phyloP scores from a whole-genome alignment of 768 basidiomycete genomes.

The Podaxis rugospora region DNA sequence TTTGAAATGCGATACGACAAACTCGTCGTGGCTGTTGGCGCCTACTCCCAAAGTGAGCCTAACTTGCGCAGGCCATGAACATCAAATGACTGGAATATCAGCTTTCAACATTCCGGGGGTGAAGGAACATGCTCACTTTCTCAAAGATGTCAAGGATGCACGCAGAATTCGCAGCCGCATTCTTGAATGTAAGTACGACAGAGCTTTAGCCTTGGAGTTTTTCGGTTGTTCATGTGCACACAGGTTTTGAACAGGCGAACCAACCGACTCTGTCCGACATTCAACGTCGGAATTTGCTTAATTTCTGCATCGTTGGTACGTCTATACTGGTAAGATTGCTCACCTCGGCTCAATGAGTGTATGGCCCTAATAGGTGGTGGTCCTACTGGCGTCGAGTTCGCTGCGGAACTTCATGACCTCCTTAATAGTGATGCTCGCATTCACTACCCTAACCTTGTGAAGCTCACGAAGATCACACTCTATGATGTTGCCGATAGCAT shows the following conservation, averaged over 20 bases:
- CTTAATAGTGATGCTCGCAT: constrained; percentile 58
- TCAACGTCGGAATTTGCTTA: constrained; percentile 70
- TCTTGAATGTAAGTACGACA: constrained; percentile 55
- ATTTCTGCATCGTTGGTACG: constrained; percentile 84
- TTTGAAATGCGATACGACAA: constrained; percentile 74
- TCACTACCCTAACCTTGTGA: constrained; percentile 61
- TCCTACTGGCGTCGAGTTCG: constrained; percentile 78
- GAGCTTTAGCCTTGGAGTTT: neutral
- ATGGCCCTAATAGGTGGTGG: constrained; percentile 50
- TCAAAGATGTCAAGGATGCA: constrained; percentile 78
- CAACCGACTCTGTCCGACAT: constrained; percentile 74
- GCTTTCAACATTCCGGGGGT: constrained; percentile 73
- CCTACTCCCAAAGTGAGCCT: constrained; percentile 73
- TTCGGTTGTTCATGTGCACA: neutral
- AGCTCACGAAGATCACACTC: constrained; percentile 66
- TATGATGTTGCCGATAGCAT: constrained; percentile 82
- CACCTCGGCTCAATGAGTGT: neutral
- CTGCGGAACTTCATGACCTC: constrained; percentile 79
- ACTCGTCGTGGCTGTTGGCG: constrained; percentile 80
- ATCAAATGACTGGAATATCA: constrained; percentile 1
- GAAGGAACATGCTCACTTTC: constrained; percentile 76
- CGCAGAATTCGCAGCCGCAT: constrained; percentile 66
- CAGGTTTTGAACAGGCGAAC: constrained; percentile 83
- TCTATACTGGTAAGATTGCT: neutral
- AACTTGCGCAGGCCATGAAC: neutral